phyloP scores from a whole-genome alignment of 371 early-diverging fungal genomes.

The Encephalitozoon romaleae region DNA sequence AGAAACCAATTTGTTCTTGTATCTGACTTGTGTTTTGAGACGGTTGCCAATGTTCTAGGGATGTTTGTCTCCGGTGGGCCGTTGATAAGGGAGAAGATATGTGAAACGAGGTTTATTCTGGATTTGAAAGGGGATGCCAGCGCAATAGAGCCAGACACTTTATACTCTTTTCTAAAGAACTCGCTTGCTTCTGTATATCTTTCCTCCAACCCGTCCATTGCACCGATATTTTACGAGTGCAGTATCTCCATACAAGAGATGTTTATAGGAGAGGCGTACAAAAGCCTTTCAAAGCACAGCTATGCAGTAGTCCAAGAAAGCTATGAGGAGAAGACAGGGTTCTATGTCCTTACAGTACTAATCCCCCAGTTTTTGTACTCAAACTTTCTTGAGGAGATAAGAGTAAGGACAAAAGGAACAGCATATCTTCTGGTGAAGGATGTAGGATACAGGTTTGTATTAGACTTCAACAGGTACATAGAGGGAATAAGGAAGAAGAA shows the following conservation, averaged over 20 bases:
- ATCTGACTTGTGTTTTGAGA: background rate
- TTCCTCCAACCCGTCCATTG: constrained; percentile 17
- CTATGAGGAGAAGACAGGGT: constrained; percentile 41
- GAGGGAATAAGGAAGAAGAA: constrained; percentile 42
- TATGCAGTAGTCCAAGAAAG: constrained; percentile 28
- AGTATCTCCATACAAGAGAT: constrained; percentile 17
- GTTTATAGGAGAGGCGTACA: constrained; percentile 47
- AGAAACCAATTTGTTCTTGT: constrained; percentile 26
- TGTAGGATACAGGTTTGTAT: constrained; percentile 5
- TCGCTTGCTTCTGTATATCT: constrained; percentile 12
- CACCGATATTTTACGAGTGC: constrained; percentile 38
- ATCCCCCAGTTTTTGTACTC: constrained; percentile 46
- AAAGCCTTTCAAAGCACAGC: constrained; percentile 27
- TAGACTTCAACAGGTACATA: constrained; percentile 25
- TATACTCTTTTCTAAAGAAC: constrained; percentile 25
- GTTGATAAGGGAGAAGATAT: constrained; percentile 40
- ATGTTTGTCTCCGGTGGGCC: constrained; percentile 36
- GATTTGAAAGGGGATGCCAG: background rate
- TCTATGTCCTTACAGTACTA: constrained; percentile 31
- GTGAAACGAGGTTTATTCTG: constrained; percentile 20
- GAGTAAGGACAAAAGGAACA: constrained; percentile 47
- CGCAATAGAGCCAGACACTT: background rate
- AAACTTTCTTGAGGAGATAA: constrained; percentile 38
- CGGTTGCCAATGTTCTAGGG: constrained; percentile 37
- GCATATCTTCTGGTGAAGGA: constrained; percentile 45